Evolutionary conservation across 331 rosid genomes (phyloP).

Genomic region (Dryas integrifolia): DNA sequence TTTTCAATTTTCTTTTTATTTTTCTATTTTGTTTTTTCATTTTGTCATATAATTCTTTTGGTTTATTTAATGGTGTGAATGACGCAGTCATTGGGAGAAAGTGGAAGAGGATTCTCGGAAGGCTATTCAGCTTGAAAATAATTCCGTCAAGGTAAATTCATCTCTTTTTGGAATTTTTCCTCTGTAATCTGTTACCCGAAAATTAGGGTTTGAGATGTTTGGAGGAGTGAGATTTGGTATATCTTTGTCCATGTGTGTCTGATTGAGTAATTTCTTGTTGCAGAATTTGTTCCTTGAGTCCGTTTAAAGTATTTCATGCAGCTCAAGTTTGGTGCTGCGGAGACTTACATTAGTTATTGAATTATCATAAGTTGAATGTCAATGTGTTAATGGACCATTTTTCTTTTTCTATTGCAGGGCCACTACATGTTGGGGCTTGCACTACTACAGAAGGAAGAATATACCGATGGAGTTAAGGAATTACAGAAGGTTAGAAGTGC

Average conservation of each 20-base stretch:
- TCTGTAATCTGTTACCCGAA: background rate
- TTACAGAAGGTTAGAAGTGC: constrained; percentile 63
- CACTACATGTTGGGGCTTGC: constrained; percentile 92
- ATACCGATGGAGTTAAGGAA: constrained; percentile 62
- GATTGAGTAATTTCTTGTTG: background rate
- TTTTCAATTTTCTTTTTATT: background rate
- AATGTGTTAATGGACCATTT: background rate
- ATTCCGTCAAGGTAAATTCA: constrained; percentile 63
- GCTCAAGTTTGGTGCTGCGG: background rate
- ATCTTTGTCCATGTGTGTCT: background rate
- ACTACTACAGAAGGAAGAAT: constrained; percentile 55
- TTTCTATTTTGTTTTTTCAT: background rate
- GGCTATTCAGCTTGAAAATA: constrained; percentile 61
- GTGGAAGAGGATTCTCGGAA: constrained; percentile 80
- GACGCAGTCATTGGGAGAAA: constrained; percentile 73
- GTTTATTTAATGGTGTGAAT: constrained; percentile 16
- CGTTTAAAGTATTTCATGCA: background rate
- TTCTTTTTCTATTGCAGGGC: constrained; percentile 45
- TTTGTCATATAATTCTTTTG: background rate
- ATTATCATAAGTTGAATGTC: background rate
- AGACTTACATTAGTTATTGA: background rate
- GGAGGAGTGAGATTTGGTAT: background rate
- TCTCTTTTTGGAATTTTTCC: background rate
- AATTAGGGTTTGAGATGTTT: constrained; percentile 7
- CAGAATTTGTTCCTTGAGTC: background rate